These are phyloP conservation scores for Pistacia integerrima DNA, from an alignment of 345 rosid species.

Conservation along the genomic window DNA sequence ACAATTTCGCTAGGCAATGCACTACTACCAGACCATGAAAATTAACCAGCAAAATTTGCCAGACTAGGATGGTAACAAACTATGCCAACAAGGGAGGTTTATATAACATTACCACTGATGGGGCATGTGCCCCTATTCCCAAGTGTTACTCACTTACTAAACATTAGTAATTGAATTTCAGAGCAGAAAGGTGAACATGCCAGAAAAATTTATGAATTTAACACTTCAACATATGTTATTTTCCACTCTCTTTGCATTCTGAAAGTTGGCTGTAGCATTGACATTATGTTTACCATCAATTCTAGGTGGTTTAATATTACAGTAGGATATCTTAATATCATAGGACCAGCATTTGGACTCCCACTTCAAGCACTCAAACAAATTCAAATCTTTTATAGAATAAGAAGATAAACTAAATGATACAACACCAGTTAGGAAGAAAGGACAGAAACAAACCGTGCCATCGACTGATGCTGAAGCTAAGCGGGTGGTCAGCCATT, in stretches of 20 bases:
- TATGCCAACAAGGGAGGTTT: not conserved
- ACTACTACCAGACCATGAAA: not conserved
- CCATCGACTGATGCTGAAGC: constrained; percentile 84
- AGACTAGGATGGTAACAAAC: not conserved
- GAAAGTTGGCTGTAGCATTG: not conserved
- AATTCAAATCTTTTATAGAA: not conserved
- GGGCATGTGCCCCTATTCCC: not conserved
- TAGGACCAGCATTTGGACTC: not conserved
- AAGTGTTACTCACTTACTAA: not conserved
- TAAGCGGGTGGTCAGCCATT: constrained; percentile 72
- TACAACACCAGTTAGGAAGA: not conserved
- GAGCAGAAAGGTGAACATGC: not conserved
- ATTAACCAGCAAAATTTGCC: not conserved
- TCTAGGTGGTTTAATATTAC: not conserved
- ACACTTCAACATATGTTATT: not conserved
- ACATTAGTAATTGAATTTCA: not conserved
- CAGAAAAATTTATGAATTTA: not conserved
- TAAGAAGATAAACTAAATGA: constrained; percentile 4
- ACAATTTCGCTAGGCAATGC: not conserved
- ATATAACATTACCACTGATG: not conserved
- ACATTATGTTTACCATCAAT: not conserved
- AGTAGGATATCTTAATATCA: not conserved
- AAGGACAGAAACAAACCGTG: constrained; percentile 43
- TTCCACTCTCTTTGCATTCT: not conserved
- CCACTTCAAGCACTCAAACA: not conserved